These are phyloP conservation scores for Pilatotrama ljubarskyi DNA, from an alignment of 768 basidiomycete genomes.

Conservation along the genomic window DNA sequence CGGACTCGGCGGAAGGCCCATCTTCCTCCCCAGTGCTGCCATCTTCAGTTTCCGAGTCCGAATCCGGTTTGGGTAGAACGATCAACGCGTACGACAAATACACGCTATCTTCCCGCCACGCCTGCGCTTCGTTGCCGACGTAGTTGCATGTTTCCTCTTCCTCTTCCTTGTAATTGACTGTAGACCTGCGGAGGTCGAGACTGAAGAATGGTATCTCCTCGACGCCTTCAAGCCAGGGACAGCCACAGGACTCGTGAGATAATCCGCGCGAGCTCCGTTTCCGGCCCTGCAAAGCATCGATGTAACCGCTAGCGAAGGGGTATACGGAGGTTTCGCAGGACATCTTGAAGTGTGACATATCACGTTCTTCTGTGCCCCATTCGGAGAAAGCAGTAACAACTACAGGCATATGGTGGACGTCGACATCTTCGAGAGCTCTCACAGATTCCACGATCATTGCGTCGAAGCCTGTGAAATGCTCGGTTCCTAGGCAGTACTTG, in stretches of 20 bases:
- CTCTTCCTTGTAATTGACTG: not conserved
- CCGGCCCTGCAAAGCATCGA: constrained; percentile 10
- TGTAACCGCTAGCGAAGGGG: constrained; percentile 26
- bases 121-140: constrained; percentile 29
- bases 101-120: constrained; percentile 25
- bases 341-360: not conserved
- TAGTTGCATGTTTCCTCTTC: constrained; percentile 18
- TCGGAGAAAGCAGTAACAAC: constrained; percentile 8
- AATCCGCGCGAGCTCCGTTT: not conserved
- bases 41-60: too few relatives aligned
- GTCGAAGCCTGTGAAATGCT: constrained; percentile 29
- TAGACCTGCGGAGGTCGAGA: not conserved
- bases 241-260: not conserved
- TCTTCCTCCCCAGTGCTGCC: too few relatives aligned
- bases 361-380: not conserved
- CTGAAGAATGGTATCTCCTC: constrained; percentile 20
- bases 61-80: not conserved
- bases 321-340: constrained; percentile 10
- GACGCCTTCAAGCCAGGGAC: constrained; percentile 1
- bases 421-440: constrained; percentile 6
- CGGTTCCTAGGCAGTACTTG: constrained; percentile 30
- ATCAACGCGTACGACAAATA: constrained; percentile 31
- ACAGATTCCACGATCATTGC: constrained; percentile 17
- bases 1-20: not conserved
- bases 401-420: constrained; percentile 26